phyloP scores from a whole-genome alignment of 2,329 filamentous ascomycete species.

The Ophiostoma sp. region DNA sequence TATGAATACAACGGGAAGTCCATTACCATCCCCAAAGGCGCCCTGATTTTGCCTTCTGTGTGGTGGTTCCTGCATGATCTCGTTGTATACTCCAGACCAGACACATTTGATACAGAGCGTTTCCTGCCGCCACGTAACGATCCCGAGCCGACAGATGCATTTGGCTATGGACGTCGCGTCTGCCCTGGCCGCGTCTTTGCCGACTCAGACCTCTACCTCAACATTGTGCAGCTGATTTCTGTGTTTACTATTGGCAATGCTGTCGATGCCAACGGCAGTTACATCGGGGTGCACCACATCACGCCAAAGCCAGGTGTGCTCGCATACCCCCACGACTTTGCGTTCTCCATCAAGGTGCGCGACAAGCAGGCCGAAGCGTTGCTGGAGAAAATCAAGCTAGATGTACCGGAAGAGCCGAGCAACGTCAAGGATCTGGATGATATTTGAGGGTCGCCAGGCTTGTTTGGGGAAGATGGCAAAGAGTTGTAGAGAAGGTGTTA shows the following conservation, averaged over 20 bases:
- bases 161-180: neutral
- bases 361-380: neutral
- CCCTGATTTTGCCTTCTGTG: neutral
- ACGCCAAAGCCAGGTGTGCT: neutral
- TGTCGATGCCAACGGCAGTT: neutral
- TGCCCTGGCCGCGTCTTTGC: neutral
- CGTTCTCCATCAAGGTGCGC: neutral
- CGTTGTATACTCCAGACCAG: neutral
- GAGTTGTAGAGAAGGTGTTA: neutral
- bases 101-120: neutral
- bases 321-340: neutral
- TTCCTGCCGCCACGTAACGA: neutral
- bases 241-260: neutral
- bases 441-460: neutral
- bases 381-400: neutral
- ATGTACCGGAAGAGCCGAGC: neutral
- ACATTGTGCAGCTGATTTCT: neutral
- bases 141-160: neutral
- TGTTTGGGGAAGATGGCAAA: neutral
- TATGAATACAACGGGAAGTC: neutral
- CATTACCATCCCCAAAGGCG: neutral
- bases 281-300: neutral
- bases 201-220: neutral
- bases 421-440: slow-evolving; percentile 1
- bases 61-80: slow-evolving; percentile 2